phyloP scores from a whole-genome alignment of 768 basidiomycete species.

The Serendipita sp. region DNA sequence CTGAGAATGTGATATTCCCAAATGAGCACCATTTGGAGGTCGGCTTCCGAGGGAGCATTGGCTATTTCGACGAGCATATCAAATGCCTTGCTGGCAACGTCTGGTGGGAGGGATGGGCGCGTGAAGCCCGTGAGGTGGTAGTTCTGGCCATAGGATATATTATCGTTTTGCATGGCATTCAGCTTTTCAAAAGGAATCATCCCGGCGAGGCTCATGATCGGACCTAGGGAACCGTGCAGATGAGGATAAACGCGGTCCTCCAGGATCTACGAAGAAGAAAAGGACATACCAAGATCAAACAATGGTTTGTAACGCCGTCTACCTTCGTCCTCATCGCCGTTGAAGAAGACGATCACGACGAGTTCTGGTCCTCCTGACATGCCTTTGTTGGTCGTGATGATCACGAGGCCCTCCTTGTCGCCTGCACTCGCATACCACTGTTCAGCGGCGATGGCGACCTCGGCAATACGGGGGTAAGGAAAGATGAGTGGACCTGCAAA shows the following conservation, averaged over 20 bases:
- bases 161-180: neutral
- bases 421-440: neutral
- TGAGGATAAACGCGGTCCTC: no score
- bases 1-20: neutral
- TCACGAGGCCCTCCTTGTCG: neutral
- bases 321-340: slow-evolving; percentile 5
- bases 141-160: neutral
- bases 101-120: neutral
- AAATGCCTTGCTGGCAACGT: neutral
- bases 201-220: neutral
- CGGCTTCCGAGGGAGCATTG: neutral
- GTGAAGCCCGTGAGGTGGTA: neutral
- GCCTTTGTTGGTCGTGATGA: slow-evolving; percentile 3
- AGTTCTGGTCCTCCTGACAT: neutral
- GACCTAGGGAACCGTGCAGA: neutral
- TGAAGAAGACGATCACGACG: slow-evolving; percentile 7
- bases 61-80: neutral
- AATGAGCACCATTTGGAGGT: neutral
- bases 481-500: slow-evolving; percentile 8
- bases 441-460: neutral
- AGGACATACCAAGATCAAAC: slow-evolving; percentile 1
- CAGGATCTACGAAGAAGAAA: neutral
- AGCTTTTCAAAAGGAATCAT: slow-evolving; percentile 1
- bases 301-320: neutral
- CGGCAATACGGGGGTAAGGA: neutral